Evolutionary conservation across 2,329 filamentous ascomycete species (phyloP), one percentile per base, ranked within the genome.

Genomic region (Hypoxylon sp.): DNA sequence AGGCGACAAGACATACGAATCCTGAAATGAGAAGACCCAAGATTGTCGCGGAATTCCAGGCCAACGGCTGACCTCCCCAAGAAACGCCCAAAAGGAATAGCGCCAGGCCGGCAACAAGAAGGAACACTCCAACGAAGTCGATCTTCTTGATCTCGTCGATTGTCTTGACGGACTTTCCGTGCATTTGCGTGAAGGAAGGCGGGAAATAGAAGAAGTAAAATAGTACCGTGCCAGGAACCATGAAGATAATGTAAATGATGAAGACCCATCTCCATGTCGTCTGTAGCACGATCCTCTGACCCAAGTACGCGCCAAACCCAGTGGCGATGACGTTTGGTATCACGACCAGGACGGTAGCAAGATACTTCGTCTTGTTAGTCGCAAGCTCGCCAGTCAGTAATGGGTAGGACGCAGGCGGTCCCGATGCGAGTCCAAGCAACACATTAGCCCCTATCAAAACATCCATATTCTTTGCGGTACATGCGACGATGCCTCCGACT

Each of bases 1-100:
- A 79, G 1, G 60, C 48, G 46, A 76, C 31, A 24, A 67, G 65
- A 3, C 42, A 61, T 1, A 74, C 52, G 3, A 47, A 65, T 48
- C 76, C 76, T 13, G 70, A 68, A 29, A 78, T 73, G 9, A 78
- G 54, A 26, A 77, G 71, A 11, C 74, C 70, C 1, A 77, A 70
- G 26, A 78, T 73, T 9, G 57, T 70, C 11, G 74, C 64, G 8
- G 70, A 75, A 19, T 61, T 44, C 70, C 71, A 73, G n/a, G 69
- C 60, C 26, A 65, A 61, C 3, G 50, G 60, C 44, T 61, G 60
- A 2, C 65, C 58, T 56, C 77, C 78, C 74, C 75, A 77, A 14
- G 74, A 76, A 26, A 78, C 64, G 8, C 75, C 76, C 3, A 78
- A 64, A 22, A 78, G 62, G 62, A 78, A 77, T 2, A 78, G 59